Evolutionary conservation across 495 filamentous ascomycete species (phyloP).

Genomic region (Apodospora peruviana): DNA sequence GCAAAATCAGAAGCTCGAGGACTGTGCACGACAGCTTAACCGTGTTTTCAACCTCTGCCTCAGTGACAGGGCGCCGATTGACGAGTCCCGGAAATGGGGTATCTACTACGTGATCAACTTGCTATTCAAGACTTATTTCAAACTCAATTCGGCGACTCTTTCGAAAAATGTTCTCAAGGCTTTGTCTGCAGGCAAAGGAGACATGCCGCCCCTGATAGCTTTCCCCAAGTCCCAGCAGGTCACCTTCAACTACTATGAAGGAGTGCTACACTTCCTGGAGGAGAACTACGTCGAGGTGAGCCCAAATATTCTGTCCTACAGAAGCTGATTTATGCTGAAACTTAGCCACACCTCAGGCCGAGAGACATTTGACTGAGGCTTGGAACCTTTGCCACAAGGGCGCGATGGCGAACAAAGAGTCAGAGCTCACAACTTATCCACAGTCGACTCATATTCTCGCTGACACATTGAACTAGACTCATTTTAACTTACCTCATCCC

Average conservation of each 20-base stretch:
- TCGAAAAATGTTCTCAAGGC: constrained; percentile 86
- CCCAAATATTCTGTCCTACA: background rate
- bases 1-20: constrained; percentile 77
- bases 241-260: constrained; percentile 94
- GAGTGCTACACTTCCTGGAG: constrained; percentile 83
- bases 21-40: constrained; percentile 82
- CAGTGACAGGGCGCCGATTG: constrained; percentile 79
- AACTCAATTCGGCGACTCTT: constrained; percentile 79
- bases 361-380: constrained; percentile 71
- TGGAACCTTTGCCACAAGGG: constrained; percentile 69
- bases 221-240: constrained; percentile 88
- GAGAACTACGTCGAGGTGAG: constrained; percentile 77
- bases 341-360: constrained; percentile 52
- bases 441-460: too few species aligned
- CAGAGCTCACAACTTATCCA: constrained; percentile 24
- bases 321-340: background rate
- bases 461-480: constrained; percentile 46
- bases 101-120: constrained; percentile 89
- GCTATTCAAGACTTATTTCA: constrained; percentile 97
- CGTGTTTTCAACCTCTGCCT: constrained; percentile 83
- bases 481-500: constrained; percentile 96
- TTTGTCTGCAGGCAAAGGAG: constrained; percentile 65
- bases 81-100: constrained; percentile 94
- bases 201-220: constrained; percentile 66
- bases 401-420: constrained; percentile 75